Percentiles rank a stretch among this genome's conserved stretches.
Conservation (phyloP, 345 rosid genomes). For the Aethionema arabicum region DNA sequence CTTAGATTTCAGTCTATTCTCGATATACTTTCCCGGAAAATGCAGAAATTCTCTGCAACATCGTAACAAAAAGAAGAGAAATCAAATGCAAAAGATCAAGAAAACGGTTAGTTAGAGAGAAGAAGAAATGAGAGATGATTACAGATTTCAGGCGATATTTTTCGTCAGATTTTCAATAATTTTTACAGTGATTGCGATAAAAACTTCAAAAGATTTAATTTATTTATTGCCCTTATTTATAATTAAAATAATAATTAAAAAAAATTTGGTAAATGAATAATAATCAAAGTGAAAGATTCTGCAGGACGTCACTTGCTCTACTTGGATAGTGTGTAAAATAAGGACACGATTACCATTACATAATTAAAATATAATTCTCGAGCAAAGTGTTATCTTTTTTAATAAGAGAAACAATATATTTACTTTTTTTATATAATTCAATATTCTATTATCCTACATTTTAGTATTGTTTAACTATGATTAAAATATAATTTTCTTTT, state of each 20-base stretch:
- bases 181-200: constrained; percentile 6
- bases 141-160: constrained; percentile 30
- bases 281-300: constrained; percentile 10
- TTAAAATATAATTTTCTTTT: too few species aligned
- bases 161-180: not conserved
- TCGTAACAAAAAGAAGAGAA: constrained; percentile 4
- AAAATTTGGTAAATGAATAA: constrained; percentile 1
- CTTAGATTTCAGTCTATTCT: constrained; percentile 19
- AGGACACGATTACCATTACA: too few species aligned
- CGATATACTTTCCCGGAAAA: constrained; percentile 11
- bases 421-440: too few species aligned
- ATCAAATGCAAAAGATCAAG: not conserved
- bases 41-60: not conserved
- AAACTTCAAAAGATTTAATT: not conserved
- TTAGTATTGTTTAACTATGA: too few species aligned
- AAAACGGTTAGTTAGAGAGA: not conserved
- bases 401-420: too few species aligned
- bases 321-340: constrained; percentile 19
- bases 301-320: constrained; percentile 21
- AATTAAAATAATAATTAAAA: not conserved
- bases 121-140: constrained; percentile 26
- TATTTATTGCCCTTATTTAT: not conserved
- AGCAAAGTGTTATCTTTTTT: too few species aligned
- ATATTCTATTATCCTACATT: too few species aligned
- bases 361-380: too few species aligned